phyloP scores from a whole-genome alignment of 2,329 filamentous ascomycete genomes.

The Cladosporium halotolerans region DNA sequence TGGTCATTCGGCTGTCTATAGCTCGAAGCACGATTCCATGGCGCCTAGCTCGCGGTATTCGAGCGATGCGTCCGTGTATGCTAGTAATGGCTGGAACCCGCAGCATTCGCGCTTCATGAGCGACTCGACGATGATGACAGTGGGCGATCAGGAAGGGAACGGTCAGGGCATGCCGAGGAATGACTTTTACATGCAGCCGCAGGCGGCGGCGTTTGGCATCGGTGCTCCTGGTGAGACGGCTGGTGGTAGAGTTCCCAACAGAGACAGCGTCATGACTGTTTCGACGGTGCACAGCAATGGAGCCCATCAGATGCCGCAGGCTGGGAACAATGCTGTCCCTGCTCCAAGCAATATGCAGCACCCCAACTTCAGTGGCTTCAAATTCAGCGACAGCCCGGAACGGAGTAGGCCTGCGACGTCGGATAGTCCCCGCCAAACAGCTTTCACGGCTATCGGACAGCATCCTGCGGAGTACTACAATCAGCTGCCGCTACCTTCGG shows the following conservation, averaged over 20 bases:
- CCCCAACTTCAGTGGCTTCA: conserved; percentile 16
- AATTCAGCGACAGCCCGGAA: conserved; percentile 15
- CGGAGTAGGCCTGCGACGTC: conserved; percentile 12
- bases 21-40: conserved; percentile 5
- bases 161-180: conserved; percentile 10
- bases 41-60: conserved; percentile 4
- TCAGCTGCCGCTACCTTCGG: neutral
- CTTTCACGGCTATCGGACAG: neutral
- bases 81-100: conserved; percentile 1
- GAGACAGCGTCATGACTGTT: neutral
- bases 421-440: neutral
- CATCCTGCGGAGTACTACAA: neutral
- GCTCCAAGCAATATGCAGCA: neutral
- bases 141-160: conserved; percentile 4
- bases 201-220: conserved; percentile 14
- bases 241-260: neutral
- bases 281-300: neutral
- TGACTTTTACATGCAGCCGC: conserved; percentile 20
- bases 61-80: neutral
- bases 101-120: conserved; percentile 9
- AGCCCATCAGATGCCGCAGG: neutral
- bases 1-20: conserved; percentile 22
- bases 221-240: neutral
- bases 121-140: conserved; percentile 9
- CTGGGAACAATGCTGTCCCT: neutral